Evolutionary conservation across 2,329 filamentous ascomycete genomes (phyloP).

Genomic region (Penicillium sp.): DNA sequence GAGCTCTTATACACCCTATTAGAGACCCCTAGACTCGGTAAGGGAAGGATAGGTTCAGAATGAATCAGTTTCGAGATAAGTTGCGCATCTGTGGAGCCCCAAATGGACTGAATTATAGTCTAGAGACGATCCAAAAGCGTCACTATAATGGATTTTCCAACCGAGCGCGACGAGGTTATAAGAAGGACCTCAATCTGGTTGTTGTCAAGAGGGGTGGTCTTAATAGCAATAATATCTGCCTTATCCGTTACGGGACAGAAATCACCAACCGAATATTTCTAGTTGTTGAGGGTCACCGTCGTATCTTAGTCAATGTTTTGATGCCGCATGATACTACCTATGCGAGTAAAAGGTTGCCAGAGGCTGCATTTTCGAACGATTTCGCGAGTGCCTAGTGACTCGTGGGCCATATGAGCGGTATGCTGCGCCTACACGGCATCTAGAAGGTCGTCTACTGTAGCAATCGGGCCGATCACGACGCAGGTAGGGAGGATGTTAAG

Average conservation of each 20-base stretch:
- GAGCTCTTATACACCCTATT: neutral
- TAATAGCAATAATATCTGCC: too few relatives aligned
- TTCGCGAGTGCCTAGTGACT: constrained; percentile 50
- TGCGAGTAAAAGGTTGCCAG: constrained; percentile 54
- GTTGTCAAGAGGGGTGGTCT: neutral
- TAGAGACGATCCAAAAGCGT: neutral
- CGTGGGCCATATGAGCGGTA: constrained; percentile 46
- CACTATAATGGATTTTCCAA: neutral
- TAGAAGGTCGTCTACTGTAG: constrained; percentile 45
- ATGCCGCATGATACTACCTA: constrained; percentile 56
- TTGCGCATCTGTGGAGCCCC: neutral
- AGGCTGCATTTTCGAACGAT: constrained; percentile 53
- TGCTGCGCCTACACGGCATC: constrained; percentile 51
- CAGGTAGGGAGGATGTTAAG: constrained; percentile 23
- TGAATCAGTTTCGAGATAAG: neutral
- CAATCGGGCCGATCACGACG: constrained; percentile 1
- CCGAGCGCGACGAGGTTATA: neutral
- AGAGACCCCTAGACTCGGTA: neutral
- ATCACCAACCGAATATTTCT: neutral
- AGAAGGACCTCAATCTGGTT: neutral
- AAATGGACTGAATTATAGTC: neutral
- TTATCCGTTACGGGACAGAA: neutral
- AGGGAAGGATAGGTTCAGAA: neutral
- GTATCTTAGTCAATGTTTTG: constrained; percentile 26
- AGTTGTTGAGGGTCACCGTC: neutral